These are phyloP conservation scores for Przewalskia tangutica DNA, from an alignment of 257 asterid genomes.

Conservation along the genomic window DNA sequence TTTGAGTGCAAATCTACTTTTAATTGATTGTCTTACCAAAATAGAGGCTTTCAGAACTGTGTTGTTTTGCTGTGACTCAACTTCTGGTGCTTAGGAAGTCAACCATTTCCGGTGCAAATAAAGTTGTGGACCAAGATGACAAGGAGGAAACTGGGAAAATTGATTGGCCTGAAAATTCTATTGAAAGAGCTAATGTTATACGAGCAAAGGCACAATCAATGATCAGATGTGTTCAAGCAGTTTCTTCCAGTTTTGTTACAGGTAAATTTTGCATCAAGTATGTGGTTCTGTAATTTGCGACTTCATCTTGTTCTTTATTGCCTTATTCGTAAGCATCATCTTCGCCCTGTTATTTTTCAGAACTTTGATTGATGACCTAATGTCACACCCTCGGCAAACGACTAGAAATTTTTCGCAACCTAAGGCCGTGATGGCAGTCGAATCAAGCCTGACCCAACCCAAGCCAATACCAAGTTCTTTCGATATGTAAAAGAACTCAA, in stretches of 20 bases:
- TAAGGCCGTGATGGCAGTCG: too few species aligned
- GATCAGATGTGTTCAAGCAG: constrained; percentile 56
- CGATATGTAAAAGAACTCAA: too few species aligned
- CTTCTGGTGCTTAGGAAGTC: constrained; percentile 73
- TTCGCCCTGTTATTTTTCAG: neutral
- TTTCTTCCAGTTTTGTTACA: constrained; percentile 58
- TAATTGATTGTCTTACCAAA: constrained; percentile 9
- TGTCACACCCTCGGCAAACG: too few species aligned
- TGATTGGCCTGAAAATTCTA: constrained; percentile 82
- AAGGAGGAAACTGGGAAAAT: constrained; percentile 49
- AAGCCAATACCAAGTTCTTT: too few species aligned
- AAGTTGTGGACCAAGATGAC: constrained; percentile 34
- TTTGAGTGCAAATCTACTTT: neutral
- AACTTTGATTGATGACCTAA: neutral
- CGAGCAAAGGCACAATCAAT: constrained; percentile 48
- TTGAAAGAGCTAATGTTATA: constrained; percentile 71
- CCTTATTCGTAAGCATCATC: neutral
- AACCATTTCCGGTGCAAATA: constrained; percentile 46
- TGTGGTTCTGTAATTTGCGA: neutral
- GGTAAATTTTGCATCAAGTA: constrained; percentile 33
- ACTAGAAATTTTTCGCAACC: too few species aligned
- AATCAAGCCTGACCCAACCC: too few species aligned
- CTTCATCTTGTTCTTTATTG: neutral
- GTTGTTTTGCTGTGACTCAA: constrained; percentile 83
- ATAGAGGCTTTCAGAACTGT: constrained; percentile 91